Conservation (phyloP, 495 filamentous ascomycete genomes). For the Barbatosphaeria neglecta region DNA sequence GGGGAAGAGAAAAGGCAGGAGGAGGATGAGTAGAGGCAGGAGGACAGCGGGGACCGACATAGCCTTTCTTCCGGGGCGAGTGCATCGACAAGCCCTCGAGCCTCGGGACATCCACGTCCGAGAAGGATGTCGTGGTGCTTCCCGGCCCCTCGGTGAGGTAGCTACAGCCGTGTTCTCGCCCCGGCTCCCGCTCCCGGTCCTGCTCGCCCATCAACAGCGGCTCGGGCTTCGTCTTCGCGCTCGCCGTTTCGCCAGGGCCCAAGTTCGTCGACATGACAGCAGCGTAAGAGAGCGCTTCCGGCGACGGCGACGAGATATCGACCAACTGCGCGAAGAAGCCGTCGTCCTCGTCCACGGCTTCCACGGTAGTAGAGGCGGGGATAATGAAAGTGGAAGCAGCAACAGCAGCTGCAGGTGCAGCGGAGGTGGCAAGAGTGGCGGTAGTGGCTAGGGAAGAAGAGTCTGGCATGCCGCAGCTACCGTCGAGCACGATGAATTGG, state of each 20-base stretch:
- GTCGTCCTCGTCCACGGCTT: constrained; percentile 10
- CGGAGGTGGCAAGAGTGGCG: background rate
- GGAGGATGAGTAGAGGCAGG: too few species aligned
- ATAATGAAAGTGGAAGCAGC: too few species aligned
- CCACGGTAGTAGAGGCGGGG: too few species aligned
- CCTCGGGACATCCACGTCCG: constrained; percentile 34
- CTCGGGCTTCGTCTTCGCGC: background rate
- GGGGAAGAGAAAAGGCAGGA: background rate
- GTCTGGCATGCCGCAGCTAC: constrained; percentile 7
- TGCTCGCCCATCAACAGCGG: too few species aligned
- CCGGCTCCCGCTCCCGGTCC: background rate
- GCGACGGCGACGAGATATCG: background rate
- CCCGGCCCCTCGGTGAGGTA: background rate
- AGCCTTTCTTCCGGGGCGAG: constrained; percentile 13
- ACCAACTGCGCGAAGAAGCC: constrained; percentile 1
- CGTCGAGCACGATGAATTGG: constrained; percentile 33
- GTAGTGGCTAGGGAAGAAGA: constrained; percentile 1
- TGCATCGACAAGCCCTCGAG: constrained; percentile 34
- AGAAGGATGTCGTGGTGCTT: constrained; percentile 22
- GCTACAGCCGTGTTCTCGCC: background rate
- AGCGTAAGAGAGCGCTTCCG: too few species aligned
- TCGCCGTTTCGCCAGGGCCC: background rate
- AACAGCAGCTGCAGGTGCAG: too few species aligned
- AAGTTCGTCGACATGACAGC: too few species aligned
- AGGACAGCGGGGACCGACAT: too few species aligned